Percentiles rank a stretch among this genome's conserved stretches.
Conservation (phyloP, 1,284 basidiomycete species). For the Cutaneotrichosporon curvatum region DNA sequence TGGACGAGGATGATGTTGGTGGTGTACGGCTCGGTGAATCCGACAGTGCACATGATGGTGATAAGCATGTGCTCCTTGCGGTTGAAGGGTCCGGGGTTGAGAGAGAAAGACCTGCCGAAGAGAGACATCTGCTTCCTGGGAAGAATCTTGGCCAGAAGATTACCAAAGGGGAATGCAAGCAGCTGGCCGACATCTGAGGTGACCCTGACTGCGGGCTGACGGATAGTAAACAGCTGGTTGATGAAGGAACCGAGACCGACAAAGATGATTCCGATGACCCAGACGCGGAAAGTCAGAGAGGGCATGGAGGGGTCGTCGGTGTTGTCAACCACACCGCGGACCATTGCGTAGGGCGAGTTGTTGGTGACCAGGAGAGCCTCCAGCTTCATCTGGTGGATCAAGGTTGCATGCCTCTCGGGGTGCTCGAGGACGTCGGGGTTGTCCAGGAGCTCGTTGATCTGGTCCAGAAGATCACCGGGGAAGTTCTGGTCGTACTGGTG, state of each 20-base stretch:
- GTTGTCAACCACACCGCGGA: slow-evolving; percentile 71
- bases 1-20: slow-evolving; percentile 41
- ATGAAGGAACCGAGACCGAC: slow-evolving; percentile 57
- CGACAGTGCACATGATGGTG: slow-evolving; percentile 28
- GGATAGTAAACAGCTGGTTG: slow-evolving; percentile 52
- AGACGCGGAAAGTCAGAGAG: slow-evolving; percentile 76
- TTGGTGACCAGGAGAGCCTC: slow-evolving; percentile 35
- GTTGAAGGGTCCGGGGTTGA: slow-evolving; percentile 52
- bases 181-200: slow-evolving; percentile 32
- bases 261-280: slow-evolving; percentile 56
- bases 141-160: slow-evolving; percentile 13
- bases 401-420: slow-evolving; percentile 20
- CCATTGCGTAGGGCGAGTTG: slow-evolving; percentile 75
- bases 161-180: slow-evolving; percentile 26
- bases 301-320: slow-evolving; percentile 71
- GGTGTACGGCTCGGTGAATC: slow-evolving; percentile 43
- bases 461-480: slow-evolving; percentile 12
- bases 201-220: slow-evolving; percentile 29
- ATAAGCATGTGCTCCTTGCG: slow-evolving; percentile 40
- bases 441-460: slow-evolving; percentile 23
- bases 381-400: slow-evolving; percentile 30
- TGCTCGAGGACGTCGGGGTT: slow-evolving; percentile 22
- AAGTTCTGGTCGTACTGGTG: slow-evolving; percentile 36
- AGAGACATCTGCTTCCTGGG: background rate
- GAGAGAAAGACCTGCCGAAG: slow-evolving; percentile 17